A percentile compares a stretch with the other conserved stretches of the same genome.
These are phyloP conservation scores for Alternaria triticina DNA, from an alignment of 2,329 filamentous ascomycete genomes.

Conservation along the genomic window DNA sequence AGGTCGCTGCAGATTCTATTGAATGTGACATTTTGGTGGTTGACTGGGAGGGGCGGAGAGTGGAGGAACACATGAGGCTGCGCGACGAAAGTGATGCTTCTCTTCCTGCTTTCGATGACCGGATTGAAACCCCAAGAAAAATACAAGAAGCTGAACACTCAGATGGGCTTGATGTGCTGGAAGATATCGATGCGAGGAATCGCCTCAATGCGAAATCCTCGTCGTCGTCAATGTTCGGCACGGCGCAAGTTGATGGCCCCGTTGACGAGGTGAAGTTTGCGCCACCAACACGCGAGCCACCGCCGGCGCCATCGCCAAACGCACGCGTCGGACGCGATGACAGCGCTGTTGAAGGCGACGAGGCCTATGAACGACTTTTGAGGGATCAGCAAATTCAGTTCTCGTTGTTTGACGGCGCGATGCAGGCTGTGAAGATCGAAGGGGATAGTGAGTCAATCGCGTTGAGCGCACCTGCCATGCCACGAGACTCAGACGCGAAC, in stretches of 20 bases:
- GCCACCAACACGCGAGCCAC: background rate
- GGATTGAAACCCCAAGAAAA: background rate
- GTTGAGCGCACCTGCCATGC: background rate
- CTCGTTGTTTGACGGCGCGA: background rate
- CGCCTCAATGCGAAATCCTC: too few species aligned
- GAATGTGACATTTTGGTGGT: background rate
- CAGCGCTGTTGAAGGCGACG: background rate
- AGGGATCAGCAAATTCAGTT: background rate
- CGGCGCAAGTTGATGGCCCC: background rate
- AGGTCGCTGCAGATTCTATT: background rate
- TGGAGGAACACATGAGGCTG: background rate
- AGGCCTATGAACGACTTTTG: background rate
- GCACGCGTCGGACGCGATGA: too few species aligned
- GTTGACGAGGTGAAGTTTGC: background rate
- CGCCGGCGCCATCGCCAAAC: background rate
- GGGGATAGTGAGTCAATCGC: background rate
- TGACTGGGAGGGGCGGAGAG: slow-evolving; percentile 3
- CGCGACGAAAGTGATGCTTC: background rate
- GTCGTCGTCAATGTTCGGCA: background rate
- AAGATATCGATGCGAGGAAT: background rate
- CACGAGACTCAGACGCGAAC: background rate
- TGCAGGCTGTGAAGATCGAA: background rate
- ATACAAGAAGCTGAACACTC: accelerated
- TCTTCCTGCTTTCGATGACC: background rate
- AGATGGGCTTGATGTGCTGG: background rate